phyloP scores from a whole-genome alignment of 1,139 yeast species.

The Yamadazyma jaroonii region DNA sequence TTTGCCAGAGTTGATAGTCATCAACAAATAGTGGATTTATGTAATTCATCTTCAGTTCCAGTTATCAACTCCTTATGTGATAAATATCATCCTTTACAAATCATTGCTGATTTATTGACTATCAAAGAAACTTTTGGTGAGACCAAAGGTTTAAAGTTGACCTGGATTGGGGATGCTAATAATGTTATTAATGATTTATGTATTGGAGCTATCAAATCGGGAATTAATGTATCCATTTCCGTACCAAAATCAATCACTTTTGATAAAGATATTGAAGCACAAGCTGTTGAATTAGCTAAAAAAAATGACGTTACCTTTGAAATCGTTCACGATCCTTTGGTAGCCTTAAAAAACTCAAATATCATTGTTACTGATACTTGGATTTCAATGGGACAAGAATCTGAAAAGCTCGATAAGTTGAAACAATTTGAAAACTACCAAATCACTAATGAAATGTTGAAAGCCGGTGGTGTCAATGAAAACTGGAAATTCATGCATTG shows the following conservation, averaged over 20 bases:
- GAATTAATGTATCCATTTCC: slow-evolving; percentile 80
- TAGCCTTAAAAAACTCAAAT: slow-evolving; percentile 72
- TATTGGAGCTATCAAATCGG: slow-evolving; percentile 83
- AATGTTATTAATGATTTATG: slow-evolving; percentile 93
- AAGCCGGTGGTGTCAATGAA: slow-evolving; percentile 52
- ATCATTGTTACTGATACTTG: slow-evolving; percentile 95
- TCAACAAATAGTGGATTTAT: slow-evolving; percentile 73
- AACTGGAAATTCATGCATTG: slow-evolving; percentile 96
- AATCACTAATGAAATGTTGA: slow-evolving; percentile 65
- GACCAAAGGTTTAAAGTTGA: slow-evolving; percentile 65
- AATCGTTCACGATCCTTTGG: slow-evolving; percentile 67
- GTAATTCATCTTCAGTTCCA: slow-evolving; percentile 78
- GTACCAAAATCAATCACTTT: slow-evolving; percentile 75
- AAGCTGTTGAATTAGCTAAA: slow-evolving; percentile 52
- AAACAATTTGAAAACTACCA: slow-evolving; percentile 85
- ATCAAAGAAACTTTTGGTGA: slow-evolving; percentile 72
- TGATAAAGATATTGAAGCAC: slow-evolving; percentile 51
- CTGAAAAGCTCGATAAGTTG: slow-evolving; percentile 66
- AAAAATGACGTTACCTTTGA: slow-evolving; percentile 56
- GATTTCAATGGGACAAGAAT: slow-evolving; percentile 97
- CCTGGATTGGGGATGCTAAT: slow-evolving; percentile 98
- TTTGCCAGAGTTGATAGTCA: slow-evolving; percentile 94
- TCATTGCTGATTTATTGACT: slow-evolving; percentile 86
- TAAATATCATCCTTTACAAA: slow-evolving; percentile 90
- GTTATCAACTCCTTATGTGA: slow-evolving; percentile 93